phyloP scores from a whole-genome alignment of 148 eudicot genomes.

The Cornus controversa region DNA sequence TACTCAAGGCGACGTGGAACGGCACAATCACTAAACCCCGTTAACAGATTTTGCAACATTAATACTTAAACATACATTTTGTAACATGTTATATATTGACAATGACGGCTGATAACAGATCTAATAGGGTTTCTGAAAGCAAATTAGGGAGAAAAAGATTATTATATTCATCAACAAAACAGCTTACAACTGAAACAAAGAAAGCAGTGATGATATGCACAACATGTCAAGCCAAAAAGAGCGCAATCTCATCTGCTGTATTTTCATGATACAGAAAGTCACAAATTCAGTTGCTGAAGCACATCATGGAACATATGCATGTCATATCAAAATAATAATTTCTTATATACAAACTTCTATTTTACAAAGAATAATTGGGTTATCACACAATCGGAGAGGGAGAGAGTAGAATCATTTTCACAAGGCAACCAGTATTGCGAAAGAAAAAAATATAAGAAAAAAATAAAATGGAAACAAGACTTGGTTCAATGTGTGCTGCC shows the following conservation, averaged over 20 bases:
- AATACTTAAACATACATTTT: too few species aligned
- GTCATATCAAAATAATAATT: neutral
- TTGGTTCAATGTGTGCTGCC: neutral
- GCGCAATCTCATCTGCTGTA: neutral
- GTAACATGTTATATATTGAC: too few species aligned
- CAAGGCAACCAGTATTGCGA: neutral
- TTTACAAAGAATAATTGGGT: neutral
- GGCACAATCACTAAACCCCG: too few species aligned
- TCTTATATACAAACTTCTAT: conserved; percentile 2
- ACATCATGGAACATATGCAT: neutral
- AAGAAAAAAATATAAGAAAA: neutral
- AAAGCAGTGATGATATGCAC: neutral
- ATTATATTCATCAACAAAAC: neutral
- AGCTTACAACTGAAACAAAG: neutral
- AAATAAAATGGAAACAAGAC: neutral
- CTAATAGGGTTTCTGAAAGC: too few species aligned
- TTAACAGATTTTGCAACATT: too few species aligned
- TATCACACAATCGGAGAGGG: neutral
- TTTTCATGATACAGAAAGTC: neutral
- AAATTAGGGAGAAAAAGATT: neutral
- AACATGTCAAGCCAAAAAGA: neutral
- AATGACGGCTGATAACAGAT: too few species aligned
- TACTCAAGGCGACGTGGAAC: too few species aligned
- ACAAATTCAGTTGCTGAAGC: neutral
- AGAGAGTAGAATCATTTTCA: neutral